phyloP scores from a whole-genome alignment of 2,329 filamentous ascomycete species.

The Calycina marina region DNA sequence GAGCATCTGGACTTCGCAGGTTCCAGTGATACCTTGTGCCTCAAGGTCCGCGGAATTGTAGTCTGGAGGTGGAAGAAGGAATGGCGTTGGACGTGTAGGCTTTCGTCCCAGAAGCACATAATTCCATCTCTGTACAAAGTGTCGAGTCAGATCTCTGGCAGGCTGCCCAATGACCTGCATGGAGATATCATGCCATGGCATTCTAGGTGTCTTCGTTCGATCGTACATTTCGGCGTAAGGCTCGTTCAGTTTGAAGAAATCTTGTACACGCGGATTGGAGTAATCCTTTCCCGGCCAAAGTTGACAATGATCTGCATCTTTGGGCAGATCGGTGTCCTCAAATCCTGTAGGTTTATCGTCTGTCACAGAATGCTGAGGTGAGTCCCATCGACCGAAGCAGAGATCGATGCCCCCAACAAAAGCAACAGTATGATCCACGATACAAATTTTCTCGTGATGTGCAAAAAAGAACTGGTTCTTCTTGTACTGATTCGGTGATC shows the following conservation, averaged over 20 bases:
- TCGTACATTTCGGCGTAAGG: conserved; percentile 99
- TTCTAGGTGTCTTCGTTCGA: conserved; percentile 70
- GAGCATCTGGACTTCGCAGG: conserved; percentile 91
- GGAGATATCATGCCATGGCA: conserved; percentile 97
- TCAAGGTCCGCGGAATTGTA: conserved; percentile 78
- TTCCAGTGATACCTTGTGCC: conserved; percentile 75
- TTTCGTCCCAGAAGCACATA: conserved; percentile 88
- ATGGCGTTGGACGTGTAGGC: conserved; percentile 83
- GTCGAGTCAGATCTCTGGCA: conserved; percentile 80
- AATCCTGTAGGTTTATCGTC: conserved; percentile 96
- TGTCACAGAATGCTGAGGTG: conserved; percentile 75
- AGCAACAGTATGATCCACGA: conserved; percentile 90
- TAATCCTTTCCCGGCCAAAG: conserved; percentile 98
- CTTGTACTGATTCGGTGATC: conserved; percentile 93
- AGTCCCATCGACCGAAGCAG: conserved; percentile 96
- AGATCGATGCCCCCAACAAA: conserved; percentile 94
- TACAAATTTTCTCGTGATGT: conserved; percentile 95
- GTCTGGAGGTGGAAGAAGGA: conserved; percentile 84
- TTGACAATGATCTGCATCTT: conserved; percentile 88
- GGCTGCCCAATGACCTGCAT: conserved; percentile 98
- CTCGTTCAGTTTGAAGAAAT: conserved; percentile 85
- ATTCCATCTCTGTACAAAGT: conserved; percentile 98
- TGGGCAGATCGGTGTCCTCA: conserved; percentile 59
- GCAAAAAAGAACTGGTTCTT: conserved; percentile 99
- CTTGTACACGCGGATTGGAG: conserved; percentile 86